Conservation (phyloP, 305 asterid species). For the Ajuga reptans region DNA sequence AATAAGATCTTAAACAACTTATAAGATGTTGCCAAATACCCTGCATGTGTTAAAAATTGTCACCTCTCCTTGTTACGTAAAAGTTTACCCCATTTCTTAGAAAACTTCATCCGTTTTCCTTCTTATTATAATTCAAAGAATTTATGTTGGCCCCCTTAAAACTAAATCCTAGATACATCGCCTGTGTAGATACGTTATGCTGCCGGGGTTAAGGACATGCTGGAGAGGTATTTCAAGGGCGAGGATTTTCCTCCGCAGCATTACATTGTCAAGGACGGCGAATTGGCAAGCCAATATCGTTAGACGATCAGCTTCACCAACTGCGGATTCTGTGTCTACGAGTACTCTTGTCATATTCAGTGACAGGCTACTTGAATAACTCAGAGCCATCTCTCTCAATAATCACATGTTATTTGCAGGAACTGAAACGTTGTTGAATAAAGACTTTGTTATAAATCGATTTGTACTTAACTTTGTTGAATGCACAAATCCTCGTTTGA, state of each 20-base stretch:
- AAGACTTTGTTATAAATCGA: neutral
- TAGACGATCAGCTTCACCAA: constrained; percentile 24
- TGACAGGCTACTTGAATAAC: constrained; percentile 18
- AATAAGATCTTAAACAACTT: no score
- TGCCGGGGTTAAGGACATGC: constrained; percentile 89
- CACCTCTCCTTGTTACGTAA: no score
- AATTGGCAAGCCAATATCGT: constrained; percentile 80
- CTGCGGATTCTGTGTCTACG: neutral
- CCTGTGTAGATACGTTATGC: constrained; percentile 72
- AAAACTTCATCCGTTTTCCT: neutral
- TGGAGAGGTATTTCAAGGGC: constrained; percentile 85
- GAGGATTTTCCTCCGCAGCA: constrained; percentile 70
- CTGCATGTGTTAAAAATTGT: no score
- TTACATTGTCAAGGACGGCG: constrained; percentile 96
- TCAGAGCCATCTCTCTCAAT: neutral
- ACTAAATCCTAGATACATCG: neutral
- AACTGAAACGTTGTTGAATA: neutral
- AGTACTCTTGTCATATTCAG: neutral
- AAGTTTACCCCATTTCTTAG: neutral
- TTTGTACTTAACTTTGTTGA: no score
- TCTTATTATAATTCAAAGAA: no score
- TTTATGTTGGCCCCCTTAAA: neutral
- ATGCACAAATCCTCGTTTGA: no score
- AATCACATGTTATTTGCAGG: no score
- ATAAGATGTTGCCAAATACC: no score